Conservation (phyloP, 768 basidiomycete genomes). For the Mrakia gelida region DNA sequence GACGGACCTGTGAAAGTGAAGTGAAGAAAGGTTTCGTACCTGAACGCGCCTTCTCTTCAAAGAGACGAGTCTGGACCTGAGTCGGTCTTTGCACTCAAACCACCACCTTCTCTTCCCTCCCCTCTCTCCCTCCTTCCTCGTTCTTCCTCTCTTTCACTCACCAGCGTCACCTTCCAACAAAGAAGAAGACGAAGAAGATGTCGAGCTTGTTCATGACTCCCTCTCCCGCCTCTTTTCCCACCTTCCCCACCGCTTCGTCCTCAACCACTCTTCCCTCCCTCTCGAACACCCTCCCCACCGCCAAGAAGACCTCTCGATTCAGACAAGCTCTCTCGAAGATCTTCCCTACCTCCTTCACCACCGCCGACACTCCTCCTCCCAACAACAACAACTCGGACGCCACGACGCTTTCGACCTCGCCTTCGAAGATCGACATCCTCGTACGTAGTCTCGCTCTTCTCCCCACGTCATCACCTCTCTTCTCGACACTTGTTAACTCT, state of each 20-base stretch:
- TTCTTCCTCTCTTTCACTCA: background rate
- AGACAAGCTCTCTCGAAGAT: background rate
- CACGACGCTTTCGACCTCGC: background rate
- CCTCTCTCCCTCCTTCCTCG: background rate
- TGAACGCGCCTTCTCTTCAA: background rate
- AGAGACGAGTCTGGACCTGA: background rate
- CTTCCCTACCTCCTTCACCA: too few species aligned
- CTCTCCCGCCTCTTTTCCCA: background rate
- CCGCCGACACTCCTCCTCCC: background rate
- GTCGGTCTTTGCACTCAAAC: background rate
- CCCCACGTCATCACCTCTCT: background rate
- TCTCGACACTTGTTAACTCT: background rate
- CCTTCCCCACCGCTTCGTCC: background rate
- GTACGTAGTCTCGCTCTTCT: background rate
- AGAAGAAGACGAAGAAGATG: background rate
- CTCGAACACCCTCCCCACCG: background rate
- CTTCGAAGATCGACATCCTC: background rate
- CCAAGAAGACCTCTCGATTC: background rate
- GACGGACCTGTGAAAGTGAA: background rate
- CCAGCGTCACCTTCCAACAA: background rate
- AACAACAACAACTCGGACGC: background rate
- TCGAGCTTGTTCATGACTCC: background rate
- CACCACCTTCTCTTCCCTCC: background rate
- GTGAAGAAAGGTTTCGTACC: background rate
- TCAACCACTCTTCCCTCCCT: background rate